These are phyloP conservation scores for Skeletonema grethae DNA, from an alignment of 108 stramenopile species.

Conservation along the genomic window DNA sequence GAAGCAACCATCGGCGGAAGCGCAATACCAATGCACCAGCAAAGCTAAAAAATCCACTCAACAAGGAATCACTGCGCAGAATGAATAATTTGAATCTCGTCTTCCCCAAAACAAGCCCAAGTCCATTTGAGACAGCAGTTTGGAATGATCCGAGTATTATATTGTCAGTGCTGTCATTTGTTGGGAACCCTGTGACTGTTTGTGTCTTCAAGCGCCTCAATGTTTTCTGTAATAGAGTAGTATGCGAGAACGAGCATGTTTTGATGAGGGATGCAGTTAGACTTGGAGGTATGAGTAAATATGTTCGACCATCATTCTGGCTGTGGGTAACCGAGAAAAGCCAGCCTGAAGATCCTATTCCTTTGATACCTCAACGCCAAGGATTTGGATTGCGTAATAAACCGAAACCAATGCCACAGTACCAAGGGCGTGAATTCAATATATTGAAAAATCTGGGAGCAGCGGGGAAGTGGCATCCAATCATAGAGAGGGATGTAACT, in stretches of 20 bases:
- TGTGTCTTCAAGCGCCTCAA: constrained; percentile 76
- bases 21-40: neutral
- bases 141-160: constrained; percentile 70
- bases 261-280: constrained; percentile 83
- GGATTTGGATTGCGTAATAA: constrained; percentile 9
- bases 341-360: constrained; percentile 42
- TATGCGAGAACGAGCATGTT: constrained; percentile 76
- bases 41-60: neutral
- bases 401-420: neutral
- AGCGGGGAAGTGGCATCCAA: constrained; percentile 74
- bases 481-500: constrained; percentile 83
- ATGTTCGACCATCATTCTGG: constrained; percentile 85
- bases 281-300: constrained; percentile 75
- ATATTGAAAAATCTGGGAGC: constrained; percentile 58
- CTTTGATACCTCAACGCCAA: constrained; percentile 24
- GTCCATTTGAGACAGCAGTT: constrained; percentile 77
- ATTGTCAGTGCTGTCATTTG: constrained; percentile 60
- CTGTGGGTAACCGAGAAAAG: constrained; percentile 81
- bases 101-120: constrained; percentile 53
- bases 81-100: constrained; percentile 20
- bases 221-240: constrained; percentile 62
- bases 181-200: constrained; percentile 84
- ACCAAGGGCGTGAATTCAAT: constrained; percentile 23
- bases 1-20: constrained; percentile 45
- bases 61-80: constrained; percentile 14